Evolutionary conservation across 228 moss, liverwort and hornwort genomes (phyloP).

Genomic region (Sphagnum magellanicum): DNA sequence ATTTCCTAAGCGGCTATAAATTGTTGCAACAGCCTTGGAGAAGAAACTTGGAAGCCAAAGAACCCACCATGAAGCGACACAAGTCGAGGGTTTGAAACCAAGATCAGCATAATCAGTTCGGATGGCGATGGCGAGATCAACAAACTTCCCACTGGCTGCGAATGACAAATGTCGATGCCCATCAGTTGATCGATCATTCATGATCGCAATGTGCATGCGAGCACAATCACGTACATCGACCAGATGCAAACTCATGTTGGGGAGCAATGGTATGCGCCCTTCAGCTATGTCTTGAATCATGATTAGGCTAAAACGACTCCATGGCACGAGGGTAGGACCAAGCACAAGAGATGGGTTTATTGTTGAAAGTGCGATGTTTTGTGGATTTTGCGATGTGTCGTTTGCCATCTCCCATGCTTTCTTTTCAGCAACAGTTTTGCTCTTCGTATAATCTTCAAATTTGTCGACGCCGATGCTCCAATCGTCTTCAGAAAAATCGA

Average conservation of each 20-base stretch:
- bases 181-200: not conserved
- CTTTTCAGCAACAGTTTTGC: slow-evolving; percentile 11
- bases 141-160: slow-evolving; percentile 5
- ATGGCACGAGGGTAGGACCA: slow-evolving; percentile 14
- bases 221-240: slow-evolving; percentile 21
- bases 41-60: slow-evolving; percentile 5
- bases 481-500: slow-evolving; percentile 11
- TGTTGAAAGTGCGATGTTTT: slow-evolving; percentile 4
- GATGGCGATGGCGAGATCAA: slow-evolving; percentile 3
- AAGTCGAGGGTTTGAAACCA: not conserved
- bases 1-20: slow-evolving; percentile 8
- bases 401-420: slow-evolving; percentile 9
- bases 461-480: slow-evolving; percentile 17
- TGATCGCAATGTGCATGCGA: slow-evolving; percentile 14
- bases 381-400: slow-evolving; percentile 1
- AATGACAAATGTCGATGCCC: slow-evolving; percentile 11
- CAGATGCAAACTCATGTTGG: slow-evolving; percentile 1
- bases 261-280: not conserved
- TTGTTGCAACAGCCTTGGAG: not conserved
- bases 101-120: not conserved
- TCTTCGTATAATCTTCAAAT: slow-evolving; percentile 5
- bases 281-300: slow-evolving; percentile 9
- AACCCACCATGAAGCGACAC: slow-evolving; percentile 4
- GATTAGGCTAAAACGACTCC: slow-evolving; percentile 13
- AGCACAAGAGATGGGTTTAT: slow-evolving; percentile 12